A percentile compares a stretch with the other conserved stretches of the same genome.
Conservation (phyloP, 2,329 filamentous ascomycete species). For the Penicillium concentricum region DNA sequence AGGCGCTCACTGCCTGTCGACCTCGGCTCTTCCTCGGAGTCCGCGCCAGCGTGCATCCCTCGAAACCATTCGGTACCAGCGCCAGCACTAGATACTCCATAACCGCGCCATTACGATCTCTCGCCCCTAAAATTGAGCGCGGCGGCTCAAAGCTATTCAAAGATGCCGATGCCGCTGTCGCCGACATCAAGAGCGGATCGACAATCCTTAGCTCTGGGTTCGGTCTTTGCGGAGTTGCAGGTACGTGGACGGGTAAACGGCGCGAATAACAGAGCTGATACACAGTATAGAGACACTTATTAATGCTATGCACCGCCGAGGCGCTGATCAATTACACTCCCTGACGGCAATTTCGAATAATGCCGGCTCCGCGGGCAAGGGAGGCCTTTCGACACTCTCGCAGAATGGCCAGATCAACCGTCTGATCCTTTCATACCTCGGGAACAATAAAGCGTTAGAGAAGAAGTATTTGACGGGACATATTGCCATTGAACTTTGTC, state of each 20-base stretch:
- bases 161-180: slow-evolving; percentile 65
- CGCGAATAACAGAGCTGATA: not conserved
- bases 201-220: slow-evolving; percentile 76
- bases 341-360: slow-evolving; percentile 81
- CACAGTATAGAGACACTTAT: slow-evolving; percentile 65
- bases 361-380: slow-evolving; percentile 66
- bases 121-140: slow-evolving; percentile 31
- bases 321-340: slow-evolving; percentile 54
- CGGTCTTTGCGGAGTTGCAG: slow-evolving; percentile 75
- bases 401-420: slow-evolving; percentile 68
- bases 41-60: slow-evolving; percentile 14
- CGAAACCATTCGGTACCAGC: slow-evolving; percentile 4
- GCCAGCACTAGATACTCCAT: slow-evolving; percentile 22
- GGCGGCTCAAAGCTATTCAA: slow-evolving; percentile 39
- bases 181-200: slow-evolving; percentile 67
- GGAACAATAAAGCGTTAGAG: slow-evolving; percentile 74
- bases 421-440: slow-evolving; percentile 73
- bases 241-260: slow-evolving; percentile 41
- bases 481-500: slow-evolving; percentile 72
- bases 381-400: slow-evolving; percentile 67
- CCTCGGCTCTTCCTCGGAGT: slow-evolving; percentile 23
- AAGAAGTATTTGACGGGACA: slow-evolving; percentile 72
- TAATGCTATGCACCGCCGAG: slow-evolving; percentile 61
- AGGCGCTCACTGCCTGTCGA: slow-evolving; percentile 21
- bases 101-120: slow-evolving; percentile 14